phyloP scores from a whole-genome alignment of 2,329 filamentous ascomycete genomes.

The Rosellinia necatrix region DNA sequence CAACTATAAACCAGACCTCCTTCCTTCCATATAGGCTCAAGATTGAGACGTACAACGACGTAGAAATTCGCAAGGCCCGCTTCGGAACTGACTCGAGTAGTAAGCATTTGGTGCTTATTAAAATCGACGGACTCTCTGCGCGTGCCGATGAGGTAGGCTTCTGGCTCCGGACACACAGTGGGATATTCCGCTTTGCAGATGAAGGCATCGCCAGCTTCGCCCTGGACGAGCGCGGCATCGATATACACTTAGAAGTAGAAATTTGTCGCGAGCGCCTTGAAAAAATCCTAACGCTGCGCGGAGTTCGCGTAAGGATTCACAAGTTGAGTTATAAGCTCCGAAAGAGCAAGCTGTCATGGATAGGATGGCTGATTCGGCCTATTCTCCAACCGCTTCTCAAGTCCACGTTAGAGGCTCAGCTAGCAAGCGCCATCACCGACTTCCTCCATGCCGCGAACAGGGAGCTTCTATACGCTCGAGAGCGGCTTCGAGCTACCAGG shows the following conservation, averaged over 20 bases:
- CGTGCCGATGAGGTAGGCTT: constrained; percentile 88
- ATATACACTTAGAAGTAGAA: constrained; percentile 83
- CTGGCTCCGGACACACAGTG: constrained; percentile 80
- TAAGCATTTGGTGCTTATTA: constrained; percentile 75
- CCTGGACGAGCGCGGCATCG: constrained; percentile 84
- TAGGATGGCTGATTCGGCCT: constrained; percentile 85
- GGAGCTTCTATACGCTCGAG: constrained; percentile 84
- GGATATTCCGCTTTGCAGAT: constrained; percentile 75
- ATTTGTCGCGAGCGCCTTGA: constrained; percentile 79
- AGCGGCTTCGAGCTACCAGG: constrained; percentile 82
- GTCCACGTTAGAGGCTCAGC: constrained; percentile 72
- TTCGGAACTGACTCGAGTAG: constrained; percentile 68
- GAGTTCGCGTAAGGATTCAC: constrained; percentile 81
- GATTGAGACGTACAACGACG: constrained; percentile 81
- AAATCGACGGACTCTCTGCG: constrained; percentile 80
- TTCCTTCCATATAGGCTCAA: constrained; percentile 87
- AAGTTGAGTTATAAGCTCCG: constrained; percentile 80
- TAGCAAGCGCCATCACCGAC: constrained; percentile 72
- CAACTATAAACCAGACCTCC: constrained; percentile 81
- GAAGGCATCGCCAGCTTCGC: constrained; percentile 85
- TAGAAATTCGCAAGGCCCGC: constrained; percentile 81
- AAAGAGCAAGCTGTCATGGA: constrained; percentile 74
- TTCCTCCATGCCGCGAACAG: constrained; percentile 76
- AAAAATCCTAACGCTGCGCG: constrained; percentile 76
- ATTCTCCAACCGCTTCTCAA: constrained; percentile 80